A percentile compares a stretch with the other conserved stretches of the same genome.
Evolutionary conservation across 495 filamentous ascomycete genomes (phyloP).

Genomic region (Xylaria scruposa): DNA sequence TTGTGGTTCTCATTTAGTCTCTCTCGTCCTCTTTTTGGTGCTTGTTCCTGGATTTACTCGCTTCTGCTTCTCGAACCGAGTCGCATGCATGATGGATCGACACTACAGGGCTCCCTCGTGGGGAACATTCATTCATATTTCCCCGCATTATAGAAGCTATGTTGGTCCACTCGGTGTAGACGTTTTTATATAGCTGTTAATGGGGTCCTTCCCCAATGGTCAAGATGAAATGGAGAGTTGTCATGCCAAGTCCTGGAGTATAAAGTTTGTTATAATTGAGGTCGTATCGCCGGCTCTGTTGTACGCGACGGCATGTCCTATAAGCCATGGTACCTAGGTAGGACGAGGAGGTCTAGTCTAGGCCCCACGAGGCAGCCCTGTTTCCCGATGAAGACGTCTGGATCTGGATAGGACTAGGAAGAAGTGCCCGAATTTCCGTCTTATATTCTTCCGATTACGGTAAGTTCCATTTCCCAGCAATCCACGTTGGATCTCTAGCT

Average conservation of each 20-base stretch:
- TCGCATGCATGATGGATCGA: constrained; percentile 22
- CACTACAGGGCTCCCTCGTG: constrained; percentile 19
- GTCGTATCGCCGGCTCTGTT: background rate
- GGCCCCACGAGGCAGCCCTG: background rate
- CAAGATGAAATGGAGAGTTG: background rate
- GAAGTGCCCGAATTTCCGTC: constrained; percentile 6
- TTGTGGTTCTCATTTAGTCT: constrained; percentile 12
- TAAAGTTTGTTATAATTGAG: background rate
- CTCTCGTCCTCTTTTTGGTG: too few species aligned
- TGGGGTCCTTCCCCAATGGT: background rate
- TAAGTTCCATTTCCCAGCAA: background rate
- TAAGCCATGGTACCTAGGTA: background rate
- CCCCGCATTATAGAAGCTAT: background rate
- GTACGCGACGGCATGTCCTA: background rate
- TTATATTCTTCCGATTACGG: background rate
- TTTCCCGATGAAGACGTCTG: background rate
- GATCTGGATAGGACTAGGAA: background rate
- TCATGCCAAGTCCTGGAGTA: background rate
- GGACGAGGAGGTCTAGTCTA: background rate
- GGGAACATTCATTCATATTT: background rate
- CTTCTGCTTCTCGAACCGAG: background rate
- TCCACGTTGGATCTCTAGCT: background rate
- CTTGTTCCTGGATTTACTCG: constrained; percentile 11
- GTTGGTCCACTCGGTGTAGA: background rate
- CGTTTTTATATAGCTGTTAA: background rate